Evolutionary conservation across 768 basidiomycete genomes (phyloP).

Genomic region (Lentinula aciculospora): DNA sequence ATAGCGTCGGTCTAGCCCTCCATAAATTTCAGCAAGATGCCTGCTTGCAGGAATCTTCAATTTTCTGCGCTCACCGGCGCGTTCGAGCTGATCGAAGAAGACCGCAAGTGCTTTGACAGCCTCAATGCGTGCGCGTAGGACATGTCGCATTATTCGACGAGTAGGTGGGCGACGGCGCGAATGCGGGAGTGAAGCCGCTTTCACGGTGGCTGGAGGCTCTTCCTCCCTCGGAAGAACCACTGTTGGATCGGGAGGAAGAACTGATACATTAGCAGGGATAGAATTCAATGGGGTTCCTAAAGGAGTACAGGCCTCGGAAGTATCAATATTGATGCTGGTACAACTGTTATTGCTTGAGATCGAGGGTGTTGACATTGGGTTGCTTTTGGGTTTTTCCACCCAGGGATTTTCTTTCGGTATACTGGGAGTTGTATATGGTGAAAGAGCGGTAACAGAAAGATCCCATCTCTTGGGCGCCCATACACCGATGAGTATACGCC

Average conservation of each 20-base stretch:
- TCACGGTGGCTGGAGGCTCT: slow-evolving; percentile 32
- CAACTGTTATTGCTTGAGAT: slow-evolving; percentile 11
- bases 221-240: slow-evolving; percentile 18
- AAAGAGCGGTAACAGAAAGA: slow-evolving; percentile 65
- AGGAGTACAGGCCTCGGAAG: slow-evolving; percentile 4
- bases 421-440: slow-evolving; percentile 64
- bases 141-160: slow-evolving; percentile 82
- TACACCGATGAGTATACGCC: slow-evolving; percentile 93
- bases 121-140: slow-evolving; percentile 80
- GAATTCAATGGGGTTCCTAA: slow-evolving; percentile 12
- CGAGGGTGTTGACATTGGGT: slow-evolving; percentile 12
- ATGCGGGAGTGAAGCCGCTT: slow-evolving; percentile 11
- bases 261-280: slow-evolving; percentile 11
- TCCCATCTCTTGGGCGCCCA: slow-evolving; percentile 89
- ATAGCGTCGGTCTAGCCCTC: slow-evolving; percentile 22
- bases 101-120: slow-evolving; percentile 70
- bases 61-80: slow-evolving; percentile 28
- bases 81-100: slow-evolving; percentile 64
- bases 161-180: slow-evolving; percentile 57
- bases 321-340: not conserved
- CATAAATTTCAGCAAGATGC: slow-evolving; percentile 46
- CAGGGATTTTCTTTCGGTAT: slow-evolving; percentile 62
- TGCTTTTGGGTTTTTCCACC: slow-evolving; percentile 45
- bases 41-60: slow-evolving; percentile 31
- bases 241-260: slow-evolving; percentile 14